Evolutionary conservation across 2,329 filamentous ascomycete species (phyloP), one percentile per base, ranked within the genome.

Genomic region (Parastagonospora nodorum): DNA sequence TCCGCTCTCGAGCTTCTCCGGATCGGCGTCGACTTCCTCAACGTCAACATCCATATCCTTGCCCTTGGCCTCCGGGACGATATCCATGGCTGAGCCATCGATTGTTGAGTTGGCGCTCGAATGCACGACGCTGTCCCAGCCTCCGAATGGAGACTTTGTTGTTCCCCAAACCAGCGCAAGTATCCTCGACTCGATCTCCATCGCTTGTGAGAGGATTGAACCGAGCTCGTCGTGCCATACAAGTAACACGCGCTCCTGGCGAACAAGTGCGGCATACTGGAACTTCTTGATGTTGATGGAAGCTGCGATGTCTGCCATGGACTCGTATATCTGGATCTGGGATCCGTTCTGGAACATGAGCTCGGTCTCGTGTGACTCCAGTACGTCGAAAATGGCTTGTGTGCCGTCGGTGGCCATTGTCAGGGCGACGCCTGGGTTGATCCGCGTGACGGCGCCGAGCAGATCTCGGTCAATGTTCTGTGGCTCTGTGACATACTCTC

Each of bases 221-320:
- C 87, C 77, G 2, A 88, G 82, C 47, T 92, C 88, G 61, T 92
- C 89, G 54, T 92, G 89, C 89, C 89, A 92, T 1, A 92, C 88
- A 1, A 92, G 78, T 2, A 92, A 76, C 3, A 92, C 77, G 5
- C 84, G 84, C 57, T 90, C 87, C 0, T 83, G 84, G 1, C 87
- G 86, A 38, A 92, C 82, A 65, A 92, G 91, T 12, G 89, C 89
- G 5, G 88, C 89, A 62, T 89, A 91, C 68, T 92, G 89, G 69
- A 89, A 85, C 70, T 91, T 92, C 48, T 90, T 91, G 51, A 88
- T 81, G 2, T 88, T 70, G 42, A 45, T 60, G 4, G 77, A 74
- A 24, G 73, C 70, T 3, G 71, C 69, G 33, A 77, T 72, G 12
- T 75, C 72, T 3, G 69, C 68, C 52, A 80, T 68, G 4, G 74